phyloP scores from a whole-genome alignment of 805 yeast species.

The Kazachstania kunashirensis region DNA sequence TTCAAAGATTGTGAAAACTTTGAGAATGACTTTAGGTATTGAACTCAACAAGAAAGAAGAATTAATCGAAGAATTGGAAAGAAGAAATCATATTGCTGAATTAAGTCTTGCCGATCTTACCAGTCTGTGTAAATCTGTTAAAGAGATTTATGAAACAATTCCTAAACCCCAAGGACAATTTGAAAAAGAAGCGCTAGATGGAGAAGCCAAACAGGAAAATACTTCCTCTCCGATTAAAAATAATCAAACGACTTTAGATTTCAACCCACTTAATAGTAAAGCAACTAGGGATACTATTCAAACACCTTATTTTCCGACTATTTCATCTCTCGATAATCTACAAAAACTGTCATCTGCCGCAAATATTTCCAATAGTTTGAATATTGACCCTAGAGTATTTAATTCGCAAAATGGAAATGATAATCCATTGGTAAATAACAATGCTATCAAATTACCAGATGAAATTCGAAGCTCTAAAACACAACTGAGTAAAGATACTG shows the following conservation, averaged over 20 bases:
- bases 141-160: conserved; percentile 3
- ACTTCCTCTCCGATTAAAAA: too few species aligned
- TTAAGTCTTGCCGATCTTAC: conserved; percentile 9
- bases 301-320: background rate
- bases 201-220: too few species aligned
- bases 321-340: conserved; percentile 8
- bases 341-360: conserved; percentile 17
- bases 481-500: too few species aligned
- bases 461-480: too few species aligned
- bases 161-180: conserved; percentile 5
- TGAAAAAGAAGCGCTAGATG: too few species aligned
- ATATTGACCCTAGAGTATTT: conserved; percentile 6
- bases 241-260: too few species aligned
- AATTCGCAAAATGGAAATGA: too few species aligned
- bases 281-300: too few species aligned
- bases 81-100: conserved; percentile 12
- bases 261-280: too few species aligned
- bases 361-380: conserved; percentile 9
- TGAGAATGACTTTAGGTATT: conserved; percentile 21
- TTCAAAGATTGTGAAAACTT: conserved; percentile 15
- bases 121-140: conserved; percentile 6
- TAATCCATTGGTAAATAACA: too few species aligned
- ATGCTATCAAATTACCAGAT: too few species aligned
- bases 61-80: conserved; percentile 14
- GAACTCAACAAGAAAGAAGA: conserved; percentile 16